Evolutionary conservation across 805 yeast species (phyloP), one percentile per base, ranked within the genome.

Genomic region (Suhomyces prunicola): DNA sequence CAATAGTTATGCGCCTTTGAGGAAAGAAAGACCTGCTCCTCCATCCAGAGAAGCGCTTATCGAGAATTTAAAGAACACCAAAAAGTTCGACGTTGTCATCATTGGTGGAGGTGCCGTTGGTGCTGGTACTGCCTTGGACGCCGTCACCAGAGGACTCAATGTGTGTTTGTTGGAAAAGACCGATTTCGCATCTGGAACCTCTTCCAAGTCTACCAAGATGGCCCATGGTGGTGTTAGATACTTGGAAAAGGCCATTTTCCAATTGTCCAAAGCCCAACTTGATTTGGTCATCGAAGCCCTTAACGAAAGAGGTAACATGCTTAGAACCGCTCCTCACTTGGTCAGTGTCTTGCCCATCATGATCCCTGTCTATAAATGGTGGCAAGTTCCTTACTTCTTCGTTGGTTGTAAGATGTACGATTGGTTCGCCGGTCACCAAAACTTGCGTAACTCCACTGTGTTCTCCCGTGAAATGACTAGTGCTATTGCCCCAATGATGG

Each of bases 91-190:
- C 67, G 80, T 92, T n/a, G 72, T 92, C 58, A 79, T 92, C 60
- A 85, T 93, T 60, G 98, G 98, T 56, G 97, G 97, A 60, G 98
- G 98, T 67, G 97, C 97, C 40, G 86, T 94, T 13, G 98, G 98
- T 57, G 77, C 97, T 5, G 98, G 97, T 55, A 83, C 90, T 47
- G 97, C 97, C 1, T 76, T 92, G 44, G 98, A 92, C 72, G 97
- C 97, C 36, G 82, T 87, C 27, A 82, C 96, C 44, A 81, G 98
- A 70, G 97, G 97, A 47, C 81, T 91, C 60, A 88, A 90, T 65
- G 97, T 90, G 44, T 88, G 96, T 49, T 70, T 92, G 53, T 80
- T 92, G 54, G 98, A 92, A 71, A 87, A 87, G 66, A 84, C 83
- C 58, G 98, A 92, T 75, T 92, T 88, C 66, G 96, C 97, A 6